phyloP scores from a whole-genome alignment of 1,284 basidiomycete species.

The Sanguinoderma infundibulare region DNA sequence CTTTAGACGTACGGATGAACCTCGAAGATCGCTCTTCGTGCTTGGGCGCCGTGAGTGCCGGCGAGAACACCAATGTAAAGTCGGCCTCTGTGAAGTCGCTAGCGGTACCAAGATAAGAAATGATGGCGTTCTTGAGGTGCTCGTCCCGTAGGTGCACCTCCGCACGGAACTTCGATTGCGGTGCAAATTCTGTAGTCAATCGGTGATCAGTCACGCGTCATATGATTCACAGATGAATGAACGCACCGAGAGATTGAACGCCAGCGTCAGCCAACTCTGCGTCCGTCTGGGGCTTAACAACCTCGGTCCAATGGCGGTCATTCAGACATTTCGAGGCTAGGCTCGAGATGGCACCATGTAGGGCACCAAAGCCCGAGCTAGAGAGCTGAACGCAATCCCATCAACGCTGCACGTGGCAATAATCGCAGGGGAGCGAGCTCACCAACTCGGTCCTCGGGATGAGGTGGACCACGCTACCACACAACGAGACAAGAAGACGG shows the following conservation, averaged over 20 bases:
- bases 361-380: constrained; percentile 78
- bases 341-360: constrained; percentile 82
- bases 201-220: neutral
- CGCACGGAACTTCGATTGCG: constrained; percentile 61
- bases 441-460: constrained; percentile 82
- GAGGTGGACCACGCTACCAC: constrained; percentile 66
- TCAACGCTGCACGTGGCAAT: neutral
- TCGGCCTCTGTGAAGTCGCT: constrained; percentile 78
- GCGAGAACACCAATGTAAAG: constrained; percentile 68
- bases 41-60: constrained; percentile 52
- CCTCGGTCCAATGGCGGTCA: constrained; percentile 59
- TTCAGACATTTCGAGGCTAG: constrained; percentile 82
- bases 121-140: constrained; percentile 60
- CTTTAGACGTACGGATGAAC: constrained; percentile 39
- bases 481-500: constrained; percentile 74
- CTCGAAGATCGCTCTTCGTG: constrained; percentile 49
- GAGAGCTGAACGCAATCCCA: constrained; percentile 46
- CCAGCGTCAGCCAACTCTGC: constrained; percentile 64
- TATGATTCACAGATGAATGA: constrained; percentile 20
- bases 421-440: constrained; percentile 31
- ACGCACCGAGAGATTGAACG: constrained; percentile 56
- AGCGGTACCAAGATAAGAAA: constrained; percentile 68
- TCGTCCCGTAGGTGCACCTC: constrained; percentile 56
- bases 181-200: constrained; percentile 48
- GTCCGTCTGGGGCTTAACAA: constrained; percentile 73